Evolutionary conservation across 2,329 filamentous ascomycete species (phyloP).

Genomic region (Penicillium sp.): DNA sequence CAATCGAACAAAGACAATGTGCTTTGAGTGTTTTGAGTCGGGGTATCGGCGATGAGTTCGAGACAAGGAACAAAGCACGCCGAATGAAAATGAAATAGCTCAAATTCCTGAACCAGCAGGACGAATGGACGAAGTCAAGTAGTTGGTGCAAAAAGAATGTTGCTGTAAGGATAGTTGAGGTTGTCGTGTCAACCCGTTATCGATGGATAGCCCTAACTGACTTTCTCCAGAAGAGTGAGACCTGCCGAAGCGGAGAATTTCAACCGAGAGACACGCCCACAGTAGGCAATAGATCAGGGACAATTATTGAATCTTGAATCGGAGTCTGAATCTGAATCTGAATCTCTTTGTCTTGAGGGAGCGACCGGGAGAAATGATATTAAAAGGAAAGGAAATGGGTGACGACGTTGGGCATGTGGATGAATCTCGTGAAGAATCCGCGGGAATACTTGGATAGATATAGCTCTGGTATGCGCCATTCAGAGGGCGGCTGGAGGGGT

Average conservation of each 20-base stretch:
- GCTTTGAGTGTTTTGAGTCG: neutral
- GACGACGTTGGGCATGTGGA: conserved; percentile 30
- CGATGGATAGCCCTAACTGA: conserved; percentile 27
- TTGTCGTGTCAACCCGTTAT: conserved; percentile 37
- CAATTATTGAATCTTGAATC: conserved; percentile 3
- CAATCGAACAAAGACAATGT: neutral
- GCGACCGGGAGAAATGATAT: conserved; percentile 11
- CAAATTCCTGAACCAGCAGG: conserved; percentile 30
- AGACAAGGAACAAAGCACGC: neutral
- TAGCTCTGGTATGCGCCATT: conserved; percentile 24
- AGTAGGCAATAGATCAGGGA: conserved; percentile 13
- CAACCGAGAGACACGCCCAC: conserved; percentile 20
- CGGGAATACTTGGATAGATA: conserved; percentile 27
- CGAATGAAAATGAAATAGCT: neutral
- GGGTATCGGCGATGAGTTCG: conserved; percentile 13
- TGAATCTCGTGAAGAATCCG: conserved; percentile 33
- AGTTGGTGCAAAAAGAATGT: conserved; percentile 26
- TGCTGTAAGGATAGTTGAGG: conserved; percentile 31
- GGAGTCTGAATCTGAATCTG: no score
- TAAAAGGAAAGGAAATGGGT: conserved; percentile 15
- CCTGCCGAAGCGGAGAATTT: conserved; percentile 22
- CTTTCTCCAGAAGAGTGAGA: conserved; percentile 14
- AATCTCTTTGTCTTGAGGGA: conserved; percentile 2
- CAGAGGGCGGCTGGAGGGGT: conserved; percentile 11
- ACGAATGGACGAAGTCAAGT: conserved; percentile 15